Conservation (phyloP, 2,329 filamentous ascomycete genomes). For the Aureobasidium sp. region DNA sequence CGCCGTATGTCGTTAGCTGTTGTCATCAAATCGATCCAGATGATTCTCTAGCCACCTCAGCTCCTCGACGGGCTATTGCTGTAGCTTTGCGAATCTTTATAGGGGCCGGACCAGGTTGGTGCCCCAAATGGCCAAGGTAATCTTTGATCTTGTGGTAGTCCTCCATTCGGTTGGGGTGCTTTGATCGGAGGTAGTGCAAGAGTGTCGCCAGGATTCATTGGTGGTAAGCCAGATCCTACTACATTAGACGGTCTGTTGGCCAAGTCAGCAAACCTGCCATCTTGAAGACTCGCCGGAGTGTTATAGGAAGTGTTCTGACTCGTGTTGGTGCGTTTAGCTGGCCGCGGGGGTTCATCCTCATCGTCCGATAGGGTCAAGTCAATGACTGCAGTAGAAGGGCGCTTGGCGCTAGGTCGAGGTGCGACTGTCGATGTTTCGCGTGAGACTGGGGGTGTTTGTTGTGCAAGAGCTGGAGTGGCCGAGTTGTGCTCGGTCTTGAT, state of each 20-base stretch:
- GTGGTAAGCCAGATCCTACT: slow-evolving; percentile 15
- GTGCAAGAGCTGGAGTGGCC: slow-evolving; percentile 31
- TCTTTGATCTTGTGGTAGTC: slow-evolving; percentile 4
- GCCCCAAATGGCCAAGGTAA: slow-evolving; percentile 13
- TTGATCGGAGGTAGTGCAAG: slow-evolving; percentile 20
- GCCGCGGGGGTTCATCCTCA: slow-evolving; percentile 36
- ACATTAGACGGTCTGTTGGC: slow-evolving; percentile 19
- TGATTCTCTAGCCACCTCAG: neutral
- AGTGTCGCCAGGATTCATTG: slow-evolving; percentile 17
- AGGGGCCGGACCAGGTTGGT: slow-evolving; percentile 1
- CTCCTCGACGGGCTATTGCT: slow-evolving; percentile 10
- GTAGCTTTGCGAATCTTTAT: slow-evolving; percentile 10
- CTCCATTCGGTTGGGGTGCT: slow-evolving; percentile 21
- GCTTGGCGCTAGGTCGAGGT: slow-evolving; percentile 32
- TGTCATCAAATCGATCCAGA: slow-evolving; percentile 5
- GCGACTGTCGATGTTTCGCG: slow-evolving; percentile 33
- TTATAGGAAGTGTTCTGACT: slow-evolving; percentile 19
- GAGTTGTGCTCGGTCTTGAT: slow-evolving; percentile 34
- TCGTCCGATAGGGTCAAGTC: slow-evolving; percentile 45
- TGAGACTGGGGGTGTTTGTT: slow-evolving; percentile 41
- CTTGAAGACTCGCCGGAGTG: slow-evolving; percentile 19
- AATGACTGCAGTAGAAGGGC: slow-evolving; percentile 41
- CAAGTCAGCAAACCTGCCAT: slow-evolving; percentile 17
- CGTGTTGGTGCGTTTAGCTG: slow-evolving; percentile 28
- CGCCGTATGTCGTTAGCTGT: slow-evolving; percentile 1